Percentiles rank a stretch among this genome's conserved stretches.
These are phyloP conservation scores for Nannochloropsis salina DNA, from an alignment of 108 stramenopile species.

Conservation along the genomic window DNA sequence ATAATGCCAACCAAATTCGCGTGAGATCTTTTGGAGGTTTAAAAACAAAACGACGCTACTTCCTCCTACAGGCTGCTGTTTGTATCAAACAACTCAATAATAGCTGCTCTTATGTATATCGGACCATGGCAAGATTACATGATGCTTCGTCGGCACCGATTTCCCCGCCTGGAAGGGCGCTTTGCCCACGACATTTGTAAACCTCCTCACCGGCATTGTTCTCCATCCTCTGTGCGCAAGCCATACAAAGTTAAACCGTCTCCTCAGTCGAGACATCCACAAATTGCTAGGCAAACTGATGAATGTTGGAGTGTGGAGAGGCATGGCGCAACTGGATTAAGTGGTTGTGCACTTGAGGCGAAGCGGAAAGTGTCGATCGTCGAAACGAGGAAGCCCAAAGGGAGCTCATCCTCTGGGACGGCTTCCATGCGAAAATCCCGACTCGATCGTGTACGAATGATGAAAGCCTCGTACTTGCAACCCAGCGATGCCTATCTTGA, in stretches of 20 bases:
- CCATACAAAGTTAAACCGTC: not conserved
- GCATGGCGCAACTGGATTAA: not conserved
- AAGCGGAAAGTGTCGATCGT: too few species aligned
- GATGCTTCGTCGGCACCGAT: not conserved
- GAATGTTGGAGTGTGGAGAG: not conserved
- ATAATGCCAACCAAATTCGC: too few species aligned
- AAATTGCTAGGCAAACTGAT: not conserved
- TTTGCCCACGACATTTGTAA: not conserved
- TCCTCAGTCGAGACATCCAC: not conserved
- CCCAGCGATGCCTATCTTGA: not conserved
- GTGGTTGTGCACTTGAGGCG: too few species aligned
- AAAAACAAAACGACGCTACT: too few species aligned
- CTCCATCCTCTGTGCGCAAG: not conserved
- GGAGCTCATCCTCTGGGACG: too few species aligned
- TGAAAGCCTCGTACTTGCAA: not conserved
- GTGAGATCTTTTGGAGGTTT: too few species aligned
- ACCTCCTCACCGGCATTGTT: not conserved
- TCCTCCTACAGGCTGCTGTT: too few species aligned
- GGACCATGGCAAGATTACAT: slow-evolving; percentile 5
- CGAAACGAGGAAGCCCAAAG: too few species aligned
- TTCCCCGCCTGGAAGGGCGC: not conserved
- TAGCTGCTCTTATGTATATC: not conserved
- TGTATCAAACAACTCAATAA: too few species aligned
- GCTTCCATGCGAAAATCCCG: too few species aligned
- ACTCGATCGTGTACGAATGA: too few species aligned